These are phyloP conservation scores for Fusarium ambrosium DNA, from an alignment of 2,329 filamentous ascomycete genomes.

Conservation along the genomic window DNA sequence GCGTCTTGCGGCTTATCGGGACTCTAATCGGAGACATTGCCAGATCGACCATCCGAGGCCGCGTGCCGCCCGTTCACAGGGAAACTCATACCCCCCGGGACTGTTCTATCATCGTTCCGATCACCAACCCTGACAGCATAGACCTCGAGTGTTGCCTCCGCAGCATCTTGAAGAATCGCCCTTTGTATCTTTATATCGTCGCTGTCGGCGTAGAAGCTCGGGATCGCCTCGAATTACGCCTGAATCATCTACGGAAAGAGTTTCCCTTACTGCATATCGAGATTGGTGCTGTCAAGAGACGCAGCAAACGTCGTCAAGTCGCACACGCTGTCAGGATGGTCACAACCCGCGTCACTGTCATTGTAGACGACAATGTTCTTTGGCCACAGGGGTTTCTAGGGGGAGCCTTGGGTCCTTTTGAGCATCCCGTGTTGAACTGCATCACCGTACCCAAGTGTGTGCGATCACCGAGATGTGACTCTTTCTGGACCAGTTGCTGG, in stretches of 20 bases:
- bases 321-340: slow-evolving; percentile 19
- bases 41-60: background rate
- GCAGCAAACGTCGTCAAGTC: slow-evolving; percentile 36
- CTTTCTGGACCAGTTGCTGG: slow-evolving; percentile 3
- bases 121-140: background rate
- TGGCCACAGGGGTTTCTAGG: slow-evolving; percentile 29
- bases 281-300: slow-evolving; percentile 29
- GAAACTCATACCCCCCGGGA: background rate
- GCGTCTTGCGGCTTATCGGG: background rate
- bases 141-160: slow-evolving; percentile 4
- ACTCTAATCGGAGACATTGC: background rate
- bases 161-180: slow-evolving; percentile 21
- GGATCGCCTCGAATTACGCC: background rate
- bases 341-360: slow-evolving; percentile 7
- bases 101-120: slow-evolving; percentile 28
- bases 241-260: background rate
- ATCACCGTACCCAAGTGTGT: slow-evolving; percentile 27
- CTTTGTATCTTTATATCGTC: slow-evolving; percentile 16
- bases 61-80: background rate
- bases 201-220: background rate
- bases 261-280: slow-evolving; percentile 11
- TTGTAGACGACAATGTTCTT: slow-evolving; percentile 29
- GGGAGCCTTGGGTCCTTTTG: slow-evolving; percentile 24
- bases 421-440: background rate
- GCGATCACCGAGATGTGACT: background rate